These are phyloP conservation scores for Solanum gracilifrons DNA, from an alignment of 257 asterid genomes.

Conservation along the genomic window DNA sequence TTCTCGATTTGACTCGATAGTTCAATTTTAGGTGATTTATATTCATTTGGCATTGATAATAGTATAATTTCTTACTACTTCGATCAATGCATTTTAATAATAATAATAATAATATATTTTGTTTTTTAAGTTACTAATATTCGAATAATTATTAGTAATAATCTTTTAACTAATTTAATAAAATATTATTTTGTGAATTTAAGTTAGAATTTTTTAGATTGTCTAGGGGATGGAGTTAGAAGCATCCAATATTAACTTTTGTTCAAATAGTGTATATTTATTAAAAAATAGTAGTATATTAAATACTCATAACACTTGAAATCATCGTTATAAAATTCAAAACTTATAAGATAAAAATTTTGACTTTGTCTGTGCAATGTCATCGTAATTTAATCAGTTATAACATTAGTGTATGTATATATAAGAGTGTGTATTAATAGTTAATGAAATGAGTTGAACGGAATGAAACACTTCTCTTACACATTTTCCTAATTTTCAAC, in stretches of 20 bases:
- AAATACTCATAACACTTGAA: neutral
- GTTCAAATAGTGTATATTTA: neutral
- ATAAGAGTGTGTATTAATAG: fast-evolving
- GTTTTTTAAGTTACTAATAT: neutral
- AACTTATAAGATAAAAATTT: fast-evolving
- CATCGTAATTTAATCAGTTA: neutral
- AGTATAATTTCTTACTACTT: neutral
- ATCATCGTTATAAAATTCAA: too few species aligned
- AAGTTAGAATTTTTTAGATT: neutral
- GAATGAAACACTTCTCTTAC: neutral
- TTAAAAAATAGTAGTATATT: too few species aligned
- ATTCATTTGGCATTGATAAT: fast-evolving
- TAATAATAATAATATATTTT: neutral
- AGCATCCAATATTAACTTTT: too few species aligned
- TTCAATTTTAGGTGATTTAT: neutral
- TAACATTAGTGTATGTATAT: neutral
- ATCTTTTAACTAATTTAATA: neutral
- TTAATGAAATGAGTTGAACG: too few species aligned
- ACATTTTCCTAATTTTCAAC: neutral
- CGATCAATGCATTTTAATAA: neutral
- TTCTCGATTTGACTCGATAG: neutral
- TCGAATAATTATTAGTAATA: too few species aligned
- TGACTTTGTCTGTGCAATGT: neutral
- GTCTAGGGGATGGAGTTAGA: too few species aligned
- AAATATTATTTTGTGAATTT: neutral